These are phyloP conservation scores for Austroboletus niveus DNA, from an alignment of 1,284 basidiomycete genomes.

Conservation along the genomic window DNA sequence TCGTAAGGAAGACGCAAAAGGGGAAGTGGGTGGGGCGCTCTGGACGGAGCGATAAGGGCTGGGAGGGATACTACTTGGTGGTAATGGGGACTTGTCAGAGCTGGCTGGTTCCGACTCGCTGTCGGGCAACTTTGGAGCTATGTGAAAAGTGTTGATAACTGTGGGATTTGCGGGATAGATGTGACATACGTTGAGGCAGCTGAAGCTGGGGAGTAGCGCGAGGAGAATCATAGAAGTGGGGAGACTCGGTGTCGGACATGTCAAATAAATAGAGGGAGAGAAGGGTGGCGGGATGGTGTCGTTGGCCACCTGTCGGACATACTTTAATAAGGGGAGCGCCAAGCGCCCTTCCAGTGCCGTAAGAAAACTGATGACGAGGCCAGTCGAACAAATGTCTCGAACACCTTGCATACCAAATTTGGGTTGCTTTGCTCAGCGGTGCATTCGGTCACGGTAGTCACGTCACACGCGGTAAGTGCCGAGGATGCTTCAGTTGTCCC, in stretches of 20 bases:
- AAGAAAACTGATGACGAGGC: constrained; percentile 2
- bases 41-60: constrained; percentile 23
- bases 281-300: background rate
- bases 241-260: background rate
- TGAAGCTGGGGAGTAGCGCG: background rate
- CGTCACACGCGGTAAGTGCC: constrained; percentile 29
- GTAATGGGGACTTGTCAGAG: constrained; percentile 42
- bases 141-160: background rate
- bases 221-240: constrained; percentile 21
- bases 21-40: constrained; percentile 20
- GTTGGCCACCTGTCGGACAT: background rate
- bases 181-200: constrained; percentile 9
- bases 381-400: background rate
- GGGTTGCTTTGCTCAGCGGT: constrained; percentile 21
- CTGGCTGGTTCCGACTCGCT: constrained; percentile 30
- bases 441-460: constrained; percentile 20
- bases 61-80: constrained; percentile 31
- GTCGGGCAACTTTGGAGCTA: constrained; percentile 9
- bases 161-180: background rate
- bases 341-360: constrained; percentile 16
- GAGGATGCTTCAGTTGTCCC: constrained; percentile 12
- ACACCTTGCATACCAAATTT: constrained; percentile 18
- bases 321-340: constrained; percentile 13
- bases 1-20: constrained; percentile 30
- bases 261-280: constrained; percentile 2